Percentiles rank a stretch among this genome's conserved stretches.
These are phyloP conservation scores for Saitozyma podzolica DNA, from an alignment of 768 basidiomycete genomes.

Conservation along the genomic window DNA sequence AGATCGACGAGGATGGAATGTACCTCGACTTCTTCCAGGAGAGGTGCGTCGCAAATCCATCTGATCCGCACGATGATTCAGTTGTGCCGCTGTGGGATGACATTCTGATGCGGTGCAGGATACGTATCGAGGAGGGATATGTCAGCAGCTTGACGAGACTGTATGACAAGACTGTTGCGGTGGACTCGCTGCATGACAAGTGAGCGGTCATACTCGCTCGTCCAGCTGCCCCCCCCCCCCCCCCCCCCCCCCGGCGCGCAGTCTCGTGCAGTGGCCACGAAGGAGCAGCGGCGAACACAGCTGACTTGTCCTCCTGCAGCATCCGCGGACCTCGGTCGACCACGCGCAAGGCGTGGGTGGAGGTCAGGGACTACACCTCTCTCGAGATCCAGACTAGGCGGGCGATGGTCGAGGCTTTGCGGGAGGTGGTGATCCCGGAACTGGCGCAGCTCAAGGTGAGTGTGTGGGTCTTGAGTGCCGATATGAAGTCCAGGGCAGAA, in stretches of 20 bases:
- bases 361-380: conserved; percentile 81
- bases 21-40: conserved; percentile 84
- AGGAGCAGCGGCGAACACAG: conserved; percentile 1
- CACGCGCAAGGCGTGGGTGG: conserved; percentile 72
- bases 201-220: conserved; percentile 14
- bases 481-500: no score
- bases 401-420: conserved; percentile 72
- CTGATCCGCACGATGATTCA: background rate
- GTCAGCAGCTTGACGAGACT: conserved; percentile 72
- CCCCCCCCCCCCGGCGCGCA: no score
- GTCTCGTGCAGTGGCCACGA: background rate
- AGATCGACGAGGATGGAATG: conserved; percentile 60
- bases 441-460: conserved; percentile 63
- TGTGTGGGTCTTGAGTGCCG: background rate
- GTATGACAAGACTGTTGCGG: conserved; percentile 68
- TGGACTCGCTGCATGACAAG: conserved; percentile 71
- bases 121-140: conserved; percentile 79
- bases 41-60: conserved; percentile 58
- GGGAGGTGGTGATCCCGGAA: conserved; percentile 70
- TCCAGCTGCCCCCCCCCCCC: no score
- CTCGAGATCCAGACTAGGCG: conserved; percentile 80
- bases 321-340: conserved; percentile 57
- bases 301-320: conserved; percentile 55
- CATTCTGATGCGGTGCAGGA: conserved; percentile 55
- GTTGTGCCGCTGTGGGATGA: conserved; percentile 52